Conservation (phyloP, 192 early-diverging fungal genomes). For the Chytriomyces confervae region DNA sequence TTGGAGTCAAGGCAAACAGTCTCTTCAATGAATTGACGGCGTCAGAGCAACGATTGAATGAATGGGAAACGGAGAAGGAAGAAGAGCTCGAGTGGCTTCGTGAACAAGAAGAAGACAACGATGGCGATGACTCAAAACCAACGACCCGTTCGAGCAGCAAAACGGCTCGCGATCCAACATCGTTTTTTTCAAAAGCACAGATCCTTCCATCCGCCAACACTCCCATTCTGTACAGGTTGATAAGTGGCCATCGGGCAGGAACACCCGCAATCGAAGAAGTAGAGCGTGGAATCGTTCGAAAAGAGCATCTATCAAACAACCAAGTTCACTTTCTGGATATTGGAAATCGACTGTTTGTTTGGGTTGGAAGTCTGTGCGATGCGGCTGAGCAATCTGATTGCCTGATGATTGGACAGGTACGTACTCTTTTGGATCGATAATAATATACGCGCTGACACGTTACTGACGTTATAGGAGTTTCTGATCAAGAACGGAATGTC, state of each 20-base stretch:
- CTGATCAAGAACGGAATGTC: constrained; percentile 13
- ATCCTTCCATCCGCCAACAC: background rate
- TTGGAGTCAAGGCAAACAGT: constrained; percentile 1
- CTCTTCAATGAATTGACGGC: constrained; percentile 3
- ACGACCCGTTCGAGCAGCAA: background rate
- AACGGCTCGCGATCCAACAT: background rate
- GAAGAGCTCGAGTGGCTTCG: background rate
- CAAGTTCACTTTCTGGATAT: constrained; percentile 75
- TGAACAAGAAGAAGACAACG: background rate
- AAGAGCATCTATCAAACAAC: constrained; percentile 58
- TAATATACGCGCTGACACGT: no score
- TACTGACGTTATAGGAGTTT: background rate
- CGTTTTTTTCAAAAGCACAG: constrained; percentile 8
- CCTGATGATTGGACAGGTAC: constrained; percentile 18
- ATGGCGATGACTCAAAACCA: background rate
- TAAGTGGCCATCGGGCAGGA: background rate
- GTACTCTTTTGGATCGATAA: no score
- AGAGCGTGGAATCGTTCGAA: constrained; percentile 47
- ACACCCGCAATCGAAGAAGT: constrained; percentile 48
- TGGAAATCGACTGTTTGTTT: constrained; percentile 46
- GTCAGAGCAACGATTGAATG: constrained; percentile 3
- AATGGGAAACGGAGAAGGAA: constrained; percentile 16
- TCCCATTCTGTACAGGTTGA: constrained; percentile 11
- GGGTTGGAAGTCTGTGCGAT: constrained; percentile 36
- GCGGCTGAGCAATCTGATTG: background rate